phyloP scores from a whole-genome alignment of 2,329 filamentous ascomycete genomes.

The Beauveria asiatica region DNA sequence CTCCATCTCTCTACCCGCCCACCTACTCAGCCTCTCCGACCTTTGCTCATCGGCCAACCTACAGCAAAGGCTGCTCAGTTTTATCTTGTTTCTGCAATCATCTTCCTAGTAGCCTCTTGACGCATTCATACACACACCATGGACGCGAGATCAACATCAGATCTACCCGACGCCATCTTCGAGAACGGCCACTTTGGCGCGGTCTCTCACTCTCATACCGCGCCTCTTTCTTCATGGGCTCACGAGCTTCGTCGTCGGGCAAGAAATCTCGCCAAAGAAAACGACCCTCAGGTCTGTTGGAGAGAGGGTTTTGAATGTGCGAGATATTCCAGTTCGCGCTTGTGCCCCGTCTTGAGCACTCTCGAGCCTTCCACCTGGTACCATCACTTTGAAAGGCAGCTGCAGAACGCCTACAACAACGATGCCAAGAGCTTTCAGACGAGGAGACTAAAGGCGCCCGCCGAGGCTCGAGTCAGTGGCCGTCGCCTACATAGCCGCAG shows the following conservation, averaged over 20 bases:
- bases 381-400: conserved; percentile 1
- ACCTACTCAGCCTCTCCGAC: background rate
- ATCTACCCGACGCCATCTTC: conserved; percentile 1
- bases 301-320: background rate
- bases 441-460: background rate
- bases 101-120: background rate
- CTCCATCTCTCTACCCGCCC: background rate
- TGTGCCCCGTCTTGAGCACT: background rate
- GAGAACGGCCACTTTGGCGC: background rate
- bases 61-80: background rate
- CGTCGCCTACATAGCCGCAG: background rate
- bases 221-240: background rate
- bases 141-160: background rate
- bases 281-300: background rate
- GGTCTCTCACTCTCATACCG: background rate
- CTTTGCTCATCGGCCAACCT: background rate
- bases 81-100: background rate
- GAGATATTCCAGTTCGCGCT: background rate
- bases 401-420: background rate
- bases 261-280: background rate
- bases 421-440: background rate
- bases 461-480: background rate
- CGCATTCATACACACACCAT: background rate
- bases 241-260: conserved; percentile 6
- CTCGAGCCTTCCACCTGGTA: background rate